phyloP scores from a whole-genome alignment of 345 rosid genomes.

The Excoecaria cochinchinensis region DNA sequence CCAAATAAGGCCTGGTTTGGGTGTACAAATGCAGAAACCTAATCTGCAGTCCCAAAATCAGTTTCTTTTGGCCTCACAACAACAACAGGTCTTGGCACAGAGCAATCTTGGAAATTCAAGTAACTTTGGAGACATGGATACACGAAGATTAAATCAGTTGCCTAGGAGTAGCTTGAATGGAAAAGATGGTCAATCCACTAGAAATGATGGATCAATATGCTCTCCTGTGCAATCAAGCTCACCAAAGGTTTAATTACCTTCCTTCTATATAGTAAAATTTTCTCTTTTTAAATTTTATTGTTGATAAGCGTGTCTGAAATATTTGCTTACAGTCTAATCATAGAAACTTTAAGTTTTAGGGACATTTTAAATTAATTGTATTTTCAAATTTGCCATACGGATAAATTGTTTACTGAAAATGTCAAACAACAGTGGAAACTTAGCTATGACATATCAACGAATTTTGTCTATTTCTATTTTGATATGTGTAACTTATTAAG shows the following conservation, averaged over 20 bases:
- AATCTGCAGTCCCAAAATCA: slow-evolving; percentile 48
- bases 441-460: neutral
- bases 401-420: neutral
- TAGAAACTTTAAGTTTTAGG: neutral
- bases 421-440: neutral
- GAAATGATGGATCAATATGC: slow-evolving; percentile 58
- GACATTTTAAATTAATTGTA: neutral
- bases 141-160: slow-evolving; percentile 46
- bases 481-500: neutral
- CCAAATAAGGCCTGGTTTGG: slow-evolving; percentile 47
- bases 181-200: slow-evolving; percentile 52
- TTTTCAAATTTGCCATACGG: neutral
- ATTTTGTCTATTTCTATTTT: neutral
- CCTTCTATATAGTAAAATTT: neutral
- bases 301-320: neutral
- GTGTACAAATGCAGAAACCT: slow-evolving; percentile 54
- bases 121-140: slow-evolving; percentile 47
- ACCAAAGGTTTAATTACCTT: slow-evolving; percentile 45
- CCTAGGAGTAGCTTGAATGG: slow-evolving; percentile 43
- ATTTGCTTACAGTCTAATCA: neutral
- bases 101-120: slow-evolving; percentile 48
- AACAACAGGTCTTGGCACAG: slow-evolving; percentile 55
- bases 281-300: neutral
- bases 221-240: slow-evolving; percentile 57
- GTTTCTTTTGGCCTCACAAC: slow-evolving; percentile 51